Evolutionary conservation across 2,329 filamentous ascomycete species (phyloP), one percentile per base, ranked within the genome.

Genomic region (Coniella vitis): DNA sequence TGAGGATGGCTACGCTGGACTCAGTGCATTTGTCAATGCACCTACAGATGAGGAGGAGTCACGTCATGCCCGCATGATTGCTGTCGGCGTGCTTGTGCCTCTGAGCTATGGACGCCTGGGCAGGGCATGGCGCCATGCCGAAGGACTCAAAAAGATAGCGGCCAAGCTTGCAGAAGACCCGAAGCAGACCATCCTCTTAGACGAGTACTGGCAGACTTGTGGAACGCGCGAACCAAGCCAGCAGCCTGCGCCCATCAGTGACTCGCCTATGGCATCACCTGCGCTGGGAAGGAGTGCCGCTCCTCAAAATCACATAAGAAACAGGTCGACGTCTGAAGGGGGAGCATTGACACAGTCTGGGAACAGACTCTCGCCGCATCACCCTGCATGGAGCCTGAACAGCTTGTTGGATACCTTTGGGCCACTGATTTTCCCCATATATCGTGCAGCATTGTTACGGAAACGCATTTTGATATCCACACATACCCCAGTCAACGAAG

Each of bases 51-150:
- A 88, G 57, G 79, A 79, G 53, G 81, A 80, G 45, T 81, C 87
- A 45, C 84, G 93, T 52, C 87, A 95, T 73, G 93, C 93, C 43
- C 81, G 86, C 58, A 96, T 98, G 82, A 83, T 96, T 55, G 87
- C 91, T 13, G 89, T 97, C 1, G 93, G 93, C 36, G 80, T 91
- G 22, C 71, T 98, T 57, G 90, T 97, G 2, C 88, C 89, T 7
- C 67, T 95, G 45, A 91, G 85, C 62, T 86, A 87, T 61, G 91
- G 91, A 20, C 79, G 90, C 47, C 72, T 97, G 19, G 93, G 93
- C 4, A 81, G 90, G 55, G 86, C 85, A 45, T 98, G 93, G 93
- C 79, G 84, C 57, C 90, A 96, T 69, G 90, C 89, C 5, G 79
- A 86, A 48, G 77, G 72, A 17, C 66, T 98, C 55, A 86, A 87